phyloP scores from a whole-genome alignment of 2,329 filamentous ascomycete genomes.

The Colletotrichum endophyticum region DNA sequence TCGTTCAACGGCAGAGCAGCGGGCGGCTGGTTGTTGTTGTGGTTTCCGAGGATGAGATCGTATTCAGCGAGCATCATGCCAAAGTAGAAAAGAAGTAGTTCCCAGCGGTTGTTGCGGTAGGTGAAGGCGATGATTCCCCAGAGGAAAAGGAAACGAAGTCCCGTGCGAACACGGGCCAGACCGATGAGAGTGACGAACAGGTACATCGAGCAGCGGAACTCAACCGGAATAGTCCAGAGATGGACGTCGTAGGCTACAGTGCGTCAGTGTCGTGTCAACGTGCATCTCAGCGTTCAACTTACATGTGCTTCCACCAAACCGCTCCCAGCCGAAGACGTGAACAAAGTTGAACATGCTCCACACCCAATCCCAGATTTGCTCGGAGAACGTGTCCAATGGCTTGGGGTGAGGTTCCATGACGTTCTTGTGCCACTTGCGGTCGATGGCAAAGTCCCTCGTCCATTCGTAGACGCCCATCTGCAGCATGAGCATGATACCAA shows the following conservation, averaged over 20 bases:
- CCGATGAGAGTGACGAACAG: constrained; percentile 60
- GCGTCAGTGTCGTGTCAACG: constrained; percentile 21
- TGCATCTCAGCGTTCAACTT: constrained; percentile 18
- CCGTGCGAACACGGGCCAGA: constrained; percentile 49
- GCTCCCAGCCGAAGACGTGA: constrained; percentile 56
- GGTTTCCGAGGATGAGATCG: constrained; percentile 54
- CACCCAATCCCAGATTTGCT: constrained; percentile 51
- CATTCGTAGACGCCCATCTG: constrained; percentile 52
- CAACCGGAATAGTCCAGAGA: constrained; percentile 67
- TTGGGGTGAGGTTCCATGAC: constrained; percentile 53
- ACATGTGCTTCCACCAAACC: constrained; percentile 51
- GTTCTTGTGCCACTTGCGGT: constrained; percentile 49
- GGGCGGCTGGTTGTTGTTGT: constrained; percentile 33
- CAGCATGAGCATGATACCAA: constrained; percentile 49
- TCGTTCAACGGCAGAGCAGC: constrained; percentile 27
- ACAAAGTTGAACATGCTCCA: constrained; percentile 54
- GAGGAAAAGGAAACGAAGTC: constrained; percentile 48
- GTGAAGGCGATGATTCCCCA: constrained; percentile 45
- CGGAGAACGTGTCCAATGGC: constrained; percentile 37
- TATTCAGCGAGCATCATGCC: constrained; percentile 62
- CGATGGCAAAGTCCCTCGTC: constrained; percentile 50
- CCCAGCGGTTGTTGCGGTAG: constrained; percentile 56
- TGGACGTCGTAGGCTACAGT: constrained; percentile 56
- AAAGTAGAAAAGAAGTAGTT: constrained; percentile 51
- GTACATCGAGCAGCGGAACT: constrained; percentile 63